A percentile compares a stretch with the other conserved stretches of the same genome.
These are phyloP conservation scores for Coleophoma eucalyptorum DNA, from an alignment of 2,329 filamentous ascomycete species.

Conservation along the genomic window DNA sequence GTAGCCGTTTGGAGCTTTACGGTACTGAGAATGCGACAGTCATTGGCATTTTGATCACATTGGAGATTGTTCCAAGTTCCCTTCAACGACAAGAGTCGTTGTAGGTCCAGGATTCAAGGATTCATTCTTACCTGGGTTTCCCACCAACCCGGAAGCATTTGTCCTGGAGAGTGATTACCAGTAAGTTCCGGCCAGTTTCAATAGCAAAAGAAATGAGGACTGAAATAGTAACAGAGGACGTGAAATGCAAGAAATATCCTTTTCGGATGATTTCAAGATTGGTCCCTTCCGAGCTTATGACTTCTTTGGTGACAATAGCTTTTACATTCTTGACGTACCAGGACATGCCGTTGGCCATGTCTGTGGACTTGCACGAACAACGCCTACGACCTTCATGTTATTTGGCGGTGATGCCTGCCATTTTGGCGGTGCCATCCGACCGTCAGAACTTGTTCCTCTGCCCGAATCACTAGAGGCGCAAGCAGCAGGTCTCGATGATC, in stretches of 20 bases:
- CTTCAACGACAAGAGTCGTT: conserved; percentile 38
- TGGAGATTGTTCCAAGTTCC: conserved; percentile 45
- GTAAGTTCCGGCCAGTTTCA: neutral
- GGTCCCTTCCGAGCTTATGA: conserved; percentile 43
- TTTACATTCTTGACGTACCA: conserved; percentile 45
- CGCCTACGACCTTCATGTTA: conserved; percentile 34
- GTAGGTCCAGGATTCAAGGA: conserved; percentile 49
- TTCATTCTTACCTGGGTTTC: conserved; percentile 42
- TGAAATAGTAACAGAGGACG: conserved; percentile 11
- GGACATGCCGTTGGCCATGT: conserved; percentile 38
- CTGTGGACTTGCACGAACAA: conserved; percentile 36
- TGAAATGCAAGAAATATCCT: conserved; percentile 15
- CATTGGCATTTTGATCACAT: conserved; percentile 50
- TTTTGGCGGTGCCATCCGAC: neutral
- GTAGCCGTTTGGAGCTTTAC: too few relatives aligned
- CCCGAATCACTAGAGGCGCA: neutral
- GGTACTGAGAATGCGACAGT: conserved; percentile 15
- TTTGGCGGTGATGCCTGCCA: conserved; percentile 40
- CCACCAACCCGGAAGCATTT: conserved; percentile 29
- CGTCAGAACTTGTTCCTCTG: neutral
- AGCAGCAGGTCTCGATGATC: neutral
- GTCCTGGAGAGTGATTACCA: conserved; percentile 32
- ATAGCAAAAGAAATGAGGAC: too few relatives aligned
- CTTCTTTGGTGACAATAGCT: conserved; percentile 51
- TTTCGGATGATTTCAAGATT: conserved; percentile 28